Base-by-base conservation (phyloP, 2,329 filamentous ascomycete genomes). In the Aspergillus brasiliensis region DNA sequence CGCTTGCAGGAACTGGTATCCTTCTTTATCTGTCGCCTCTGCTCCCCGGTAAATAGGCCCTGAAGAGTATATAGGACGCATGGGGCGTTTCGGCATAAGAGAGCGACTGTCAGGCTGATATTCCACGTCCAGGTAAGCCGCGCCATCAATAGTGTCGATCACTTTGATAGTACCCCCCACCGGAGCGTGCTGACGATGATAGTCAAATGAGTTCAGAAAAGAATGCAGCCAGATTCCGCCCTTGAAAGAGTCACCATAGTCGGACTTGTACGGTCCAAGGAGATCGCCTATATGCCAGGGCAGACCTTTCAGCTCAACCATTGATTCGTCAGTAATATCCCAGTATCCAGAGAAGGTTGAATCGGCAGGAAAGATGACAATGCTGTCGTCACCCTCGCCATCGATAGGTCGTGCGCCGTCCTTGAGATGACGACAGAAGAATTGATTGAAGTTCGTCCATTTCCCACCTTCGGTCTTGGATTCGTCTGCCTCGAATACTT, bases 151-250 rank as follows among this genome's bases (percentile, higher is more conserved):
- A 42, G 75, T 71, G 51, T 72, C 72, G 2, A 74, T 72, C 47
- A 77, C 75, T 7, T 77, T 34, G 1, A 81, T 73, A 10, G 47
- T 74, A 8, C 78, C 78, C 0, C 65, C 61, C 10, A 81, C 71
- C 2, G 79, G 77, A 0, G 77, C 71, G 54, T 81, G 78, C 57
- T 77, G 73, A 6, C 78, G 75, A 52, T 80, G 78, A 64, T 81
- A 81, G 61, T 81, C 77, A 55, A 65, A 71, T 0, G 75, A 69
- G 31, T 71, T 73, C 13, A 81, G 68, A 64, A 80, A 80, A 1
- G 73, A 68, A 51, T 81, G 78, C 65, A 73, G 77, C 63, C 71
- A 81, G 11, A 73, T 68, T 8, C 82, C 82, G 34, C 71, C 71
- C 3, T 71, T 63, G 60, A 80, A 80, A 1, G 63, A 55, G 13